Percentiles rank a stretch among this genome's conserved stretches.
phyloP scores from a whole-genome alignment of 1,284 basidiomycete species.

The Athelia sp. region DNA sequence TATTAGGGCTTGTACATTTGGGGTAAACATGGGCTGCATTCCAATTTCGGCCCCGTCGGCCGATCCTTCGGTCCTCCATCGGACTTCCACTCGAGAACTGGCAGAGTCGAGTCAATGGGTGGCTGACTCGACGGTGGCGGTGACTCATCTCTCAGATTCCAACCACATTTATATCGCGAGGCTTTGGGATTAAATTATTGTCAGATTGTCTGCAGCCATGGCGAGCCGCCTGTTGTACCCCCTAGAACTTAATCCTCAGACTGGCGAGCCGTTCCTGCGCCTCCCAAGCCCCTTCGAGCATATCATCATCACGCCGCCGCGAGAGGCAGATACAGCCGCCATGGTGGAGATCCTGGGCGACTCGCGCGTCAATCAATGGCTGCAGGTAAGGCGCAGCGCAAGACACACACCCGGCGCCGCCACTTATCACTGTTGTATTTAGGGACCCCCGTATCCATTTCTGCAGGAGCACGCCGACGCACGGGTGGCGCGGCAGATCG shows the following conservation, averaged over 20 bases:
- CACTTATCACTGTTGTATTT: neutral
- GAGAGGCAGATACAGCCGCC: constrained; percentile 35
- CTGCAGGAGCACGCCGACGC: constrained; percentile 31
- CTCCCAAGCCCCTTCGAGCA: constrained; percentile 42
- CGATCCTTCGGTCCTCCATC: too few species aligned
- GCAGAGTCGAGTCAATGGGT: too few species aligned
- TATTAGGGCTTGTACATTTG: too few species aligned
- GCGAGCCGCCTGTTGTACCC: constrained; percentile 28
- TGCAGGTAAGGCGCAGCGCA: constrained; percentile 21
- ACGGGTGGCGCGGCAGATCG: constrained; percentile 15
- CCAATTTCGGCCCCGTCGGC: too few species aligned
- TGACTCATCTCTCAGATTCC: too few species aligned
- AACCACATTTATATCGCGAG: too few species aligned
- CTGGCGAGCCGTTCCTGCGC: constrained; percentile 48
- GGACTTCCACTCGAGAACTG: too few species aligned
- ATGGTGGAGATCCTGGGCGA: constrained; percentile 43
- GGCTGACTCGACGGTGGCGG: too few species aligned
- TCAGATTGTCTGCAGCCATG: constrained; percentile 9
- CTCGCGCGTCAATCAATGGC: constrained; percentile 37
- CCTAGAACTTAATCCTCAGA: constrained; percentile 36
- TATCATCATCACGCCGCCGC: constrained; percentile 57
- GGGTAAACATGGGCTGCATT: too few species aligned
- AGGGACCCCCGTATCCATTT: constrained; percentile 48
- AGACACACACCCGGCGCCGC: too few species aligned
- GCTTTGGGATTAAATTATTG: too few species aligned